phyloP scores from a whole-genome alignment of 169 alveolate genomes.

The Babesia caballi region DNA sequence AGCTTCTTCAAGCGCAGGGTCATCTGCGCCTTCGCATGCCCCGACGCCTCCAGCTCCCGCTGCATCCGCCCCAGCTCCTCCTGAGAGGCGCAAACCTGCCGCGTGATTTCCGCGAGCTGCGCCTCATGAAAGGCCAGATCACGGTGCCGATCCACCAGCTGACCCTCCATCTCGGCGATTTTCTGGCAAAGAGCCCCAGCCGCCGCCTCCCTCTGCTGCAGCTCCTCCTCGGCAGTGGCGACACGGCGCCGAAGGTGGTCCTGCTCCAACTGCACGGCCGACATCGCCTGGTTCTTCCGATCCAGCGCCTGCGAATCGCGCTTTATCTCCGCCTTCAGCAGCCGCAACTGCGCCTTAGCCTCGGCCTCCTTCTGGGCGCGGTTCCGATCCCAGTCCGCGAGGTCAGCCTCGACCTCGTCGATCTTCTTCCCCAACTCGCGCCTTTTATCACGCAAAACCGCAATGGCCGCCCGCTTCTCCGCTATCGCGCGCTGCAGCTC shows the following conservation, averaged over 20 bases:
- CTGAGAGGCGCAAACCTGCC: conserved; percentile 48
- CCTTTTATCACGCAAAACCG: conserved; percentile 42
- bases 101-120: conserved; percentile 52
- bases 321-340: conserved; percentile 63
- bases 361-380: conserved; percentile 62
- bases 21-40: conserved; percentile 66
- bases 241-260: conserved; percentile 57
- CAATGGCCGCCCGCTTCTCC: conserved; percentile 37
- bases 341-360: conserved; percentile 64
- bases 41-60: conserved; percentile 65
- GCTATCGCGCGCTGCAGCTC: conserved; percentile 37
- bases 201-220: conserved; percentile 48
- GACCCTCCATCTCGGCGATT: conserved; percentile 43
- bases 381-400: conserved; percentile 45
- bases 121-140: conserved; percentile 43
- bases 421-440: conserved; percentile 62
- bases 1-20: conserved; percentile 65
- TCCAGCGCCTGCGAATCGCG: conserved; percentile 41
- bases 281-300: conserved; percentile 60
- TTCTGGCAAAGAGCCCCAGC: conserved; percentile 43
- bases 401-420: conserved; percentile 63
- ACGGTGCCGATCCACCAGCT: conserved; percentile 23
- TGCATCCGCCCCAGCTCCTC: conserved; percentile 59
- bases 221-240: conserved; percentile 64
- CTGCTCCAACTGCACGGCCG: conserved; percentile 61